Evolutionary conservation across 176 grass and related monocot species (phyloP).

Genomic region (Saccharum officinarum): DNA sequence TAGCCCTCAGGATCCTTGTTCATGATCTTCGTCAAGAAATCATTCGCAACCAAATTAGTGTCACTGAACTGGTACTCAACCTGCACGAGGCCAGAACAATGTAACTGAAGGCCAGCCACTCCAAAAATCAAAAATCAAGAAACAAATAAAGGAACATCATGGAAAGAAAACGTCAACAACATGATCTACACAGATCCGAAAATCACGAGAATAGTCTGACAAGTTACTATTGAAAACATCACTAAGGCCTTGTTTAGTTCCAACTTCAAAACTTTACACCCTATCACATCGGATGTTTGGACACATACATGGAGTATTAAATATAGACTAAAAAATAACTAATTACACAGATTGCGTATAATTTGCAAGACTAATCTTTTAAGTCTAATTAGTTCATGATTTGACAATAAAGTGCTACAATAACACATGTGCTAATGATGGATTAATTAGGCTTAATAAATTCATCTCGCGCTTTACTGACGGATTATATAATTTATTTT

Average conservation of each 20-base stretch:
- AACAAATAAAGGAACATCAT: background rate
- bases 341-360: too few species aligned
- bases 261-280: too few species aligned
- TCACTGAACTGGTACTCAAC: slow-evolving; percentile 78
- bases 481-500: too few species aligned
- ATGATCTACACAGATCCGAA: background rate
- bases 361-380: too few species aligned
- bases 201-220: background rate
- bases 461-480: too few species aligned
- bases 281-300: too few species aligned
- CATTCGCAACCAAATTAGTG: slow-evolving; percentile 56
- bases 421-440: too few species aligned
- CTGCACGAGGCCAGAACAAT: slow-evolving; percentile 1
- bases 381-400: too few species aligned
- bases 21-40: slow-evolving; percentile 73
- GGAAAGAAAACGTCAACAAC: background rate
- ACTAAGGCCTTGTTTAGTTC: background rate
- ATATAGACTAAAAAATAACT: too few species aligned
- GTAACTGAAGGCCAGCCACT: background rate
- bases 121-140: background rate
- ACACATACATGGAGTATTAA: too few species aligned
- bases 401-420: too few species aligned
- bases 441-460: too few species aligned
- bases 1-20: slow-evolving; percentile 63
- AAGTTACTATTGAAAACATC: background rate